Percentiles rank a stretch among this genome's conserved stretches.
phyloP scores from a whole-genome alignment of 768 basidiomycete genomes.

The Lentinula guzmanii region DNA sequence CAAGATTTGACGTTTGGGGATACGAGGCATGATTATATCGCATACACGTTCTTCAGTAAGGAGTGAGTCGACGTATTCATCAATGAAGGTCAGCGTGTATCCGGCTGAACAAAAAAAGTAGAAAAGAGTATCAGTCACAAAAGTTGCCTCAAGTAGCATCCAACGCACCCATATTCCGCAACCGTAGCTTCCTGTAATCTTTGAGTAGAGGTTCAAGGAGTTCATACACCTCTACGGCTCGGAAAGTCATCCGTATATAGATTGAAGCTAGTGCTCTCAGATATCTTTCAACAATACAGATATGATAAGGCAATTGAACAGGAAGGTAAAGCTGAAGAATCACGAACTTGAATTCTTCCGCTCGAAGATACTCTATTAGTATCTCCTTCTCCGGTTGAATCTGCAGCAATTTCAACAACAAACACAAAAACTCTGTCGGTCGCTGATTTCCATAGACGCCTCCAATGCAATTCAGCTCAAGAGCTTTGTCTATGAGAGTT shows the following conservation, averaged over 20 bases:
- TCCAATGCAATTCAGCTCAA: slow-evolving; percentile 76
- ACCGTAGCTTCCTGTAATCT: slow-evolving; percentile 86
- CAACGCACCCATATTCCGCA: slow-evolving; percentile 68
- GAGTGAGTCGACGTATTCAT: slow-evolving; percentile 85
- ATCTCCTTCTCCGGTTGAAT: slow-evolving; percentile 99
- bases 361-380: slow-evolving; percentile 87
- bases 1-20: slow-evolving; percentile 77
- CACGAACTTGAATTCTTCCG: slow-evolving; percentile 96
- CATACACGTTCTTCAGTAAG: slow-evolving; percentile 89
- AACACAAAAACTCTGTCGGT: slow-evolving; percentile 90
- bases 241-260: slow-evolving; percentile 94
- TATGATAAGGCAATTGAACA: neutral
- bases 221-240: slow-evolving; percentile 86
- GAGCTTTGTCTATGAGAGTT: slow-evolving; percentile 88
- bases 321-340: neutral
- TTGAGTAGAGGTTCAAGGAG: slow-evolving; percentile 90
- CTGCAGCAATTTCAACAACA: slow-evolving; percentile 91
- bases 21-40: slow-evolving; percentile 90
- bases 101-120: slow-evolving; percentile 48
- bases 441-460: slow-evolving; percentile 95
- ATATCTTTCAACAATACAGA: slow-evolving; percentile 49
- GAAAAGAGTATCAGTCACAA: neutral
- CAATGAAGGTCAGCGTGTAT: slow-evolving; percentile 81
- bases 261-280: slow-evolving; percentile 88
- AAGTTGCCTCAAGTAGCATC: neutral